Percentiles rank a stretch among this genome's conserved stretches.
These are phyloP conservation scores for Telopea speciosissima DNA, from an alignment of 177 flowering plant species.

Conservation along the genomic window DNA sequence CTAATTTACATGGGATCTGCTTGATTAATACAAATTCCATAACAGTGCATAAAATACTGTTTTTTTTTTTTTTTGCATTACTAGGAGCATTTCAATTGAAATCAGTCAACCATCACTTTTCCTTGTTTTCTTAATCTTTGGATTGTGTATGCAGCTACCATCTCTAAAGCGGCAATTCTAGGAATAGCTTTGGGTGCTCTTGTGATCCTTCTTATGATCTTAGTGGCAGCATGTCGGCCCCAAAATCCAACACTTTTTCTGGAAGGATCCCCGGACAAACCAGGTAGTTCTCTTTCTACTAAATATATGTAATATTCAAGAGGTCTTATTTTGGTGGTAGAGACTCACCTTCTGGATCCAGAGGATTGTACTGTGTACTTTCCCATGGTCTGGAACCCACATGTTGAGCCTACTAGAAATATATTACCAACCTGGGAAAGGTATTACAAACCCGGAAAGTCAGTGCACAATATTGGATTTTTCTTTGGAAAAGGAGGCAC, in stretches of 20 bases:
- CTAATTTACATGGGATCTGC: too few relatives aligned
- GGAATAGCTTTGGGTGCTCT: slow-evolving; percentile 88
- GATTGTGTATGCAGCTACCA: slow-evolving; percentile 45
- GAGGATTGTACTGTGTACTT: too few relatives aligned
- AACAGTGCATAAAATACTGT: too few relatives aligned
- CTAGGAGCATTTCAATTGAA: neutral
- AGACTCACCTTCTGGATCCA: too few relatives aligned
- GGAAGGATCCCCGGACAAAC: slow-evolving; percentile 71
- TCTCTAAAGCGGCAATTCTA: slow-evolving; percentile 83
- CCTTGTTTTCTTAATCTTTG: neutral
- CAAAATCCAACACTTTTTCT: slow-evolving; percentile 46
- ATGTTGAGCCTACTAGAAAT: too few relatives aligned
- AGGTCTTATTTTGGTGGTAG: too few relatives aligned
- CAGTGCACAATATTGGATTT: too few relatives aligned
- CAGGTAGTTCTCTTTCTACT: slow-evolving; percentile 33
- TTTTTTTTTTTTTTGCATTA: neutral
- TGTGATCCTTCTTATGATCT: slow-evolving; percentile 77
- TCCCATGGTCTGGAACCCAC: too few relatives aligned
- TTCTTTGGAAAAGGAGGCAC: too few relatives aligned
- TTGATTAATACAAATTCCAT: too few relatives aligned
- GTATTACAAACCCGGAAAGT: too few relatives aligned
- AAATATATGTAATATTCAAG: neutral
- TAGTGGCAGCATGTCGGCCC: slow-evolving; percentile 73
- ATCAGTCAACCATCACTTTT: neutral
- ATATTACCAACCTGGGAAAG: too few relatives aligned